Base-by-base conservation (phyloP, 2,329 filamentous ascomycete genomes). In the Botrytis cinerea region DNA sequence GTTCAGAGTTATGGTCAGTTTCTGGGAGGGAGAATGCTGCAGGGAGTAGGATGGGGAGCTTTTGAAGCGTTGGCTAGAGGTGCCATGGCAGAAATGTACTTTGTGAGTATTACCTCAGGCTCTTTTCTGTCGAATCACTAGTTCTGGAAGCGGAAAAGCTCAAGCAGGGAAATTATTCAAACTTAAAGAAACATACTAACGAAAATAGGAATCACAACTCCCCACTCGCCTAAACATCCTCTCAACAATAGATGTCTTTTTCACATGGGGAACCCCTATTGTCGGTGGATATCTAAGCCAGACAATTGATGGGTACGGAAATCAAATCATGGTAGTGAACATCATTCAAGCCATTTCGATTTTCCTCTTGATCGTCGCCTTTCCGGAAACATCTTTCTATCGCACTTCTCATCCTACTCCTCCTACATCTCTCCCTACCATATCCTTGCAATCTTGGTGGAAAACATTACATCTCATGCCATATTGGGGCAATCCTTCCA, bases 1-100 rank as follows among this genome's bases (percentile, higher is more conserved):
- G 82, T 85, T 8, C 77, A 79, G 66, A 83, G 80, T 75, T 86
- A 84, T 71, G 81, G 80, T 14, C 82, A 85, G 72, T 86, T 85
- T 77, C 85, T 89, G 84, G 84, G 83, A 0, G 85, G 87, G 3
- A 83, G 88, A 16, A 78, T 88, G 28, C 83, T 90, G 48, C 87
- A 89, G 77, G 87, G 87, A 1, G 72, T 90, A 0, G 88, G 86
- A n/a, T 89, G 88, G 86, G 88, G 88, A 9, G 84, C 85, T 18
- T 88, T 89, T 74, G 88, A 90, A 76, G 85, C 84, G 8, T 80
- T 90, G 57, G 82, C 88, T 45, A 80, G 86, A 46, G 84, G 83
- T 2, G 86, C 85, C 2, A 86, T 90, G 67, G 84, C 87, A 64
- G 88, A 90, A 76, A 86, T 86, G 1, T 90, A 85, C 78, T 89